These are phyloP conservation scores for Stellera chamaejasme DNA, from an alignment of 345 rosid species.

Conservation along the genomic window DNA sequence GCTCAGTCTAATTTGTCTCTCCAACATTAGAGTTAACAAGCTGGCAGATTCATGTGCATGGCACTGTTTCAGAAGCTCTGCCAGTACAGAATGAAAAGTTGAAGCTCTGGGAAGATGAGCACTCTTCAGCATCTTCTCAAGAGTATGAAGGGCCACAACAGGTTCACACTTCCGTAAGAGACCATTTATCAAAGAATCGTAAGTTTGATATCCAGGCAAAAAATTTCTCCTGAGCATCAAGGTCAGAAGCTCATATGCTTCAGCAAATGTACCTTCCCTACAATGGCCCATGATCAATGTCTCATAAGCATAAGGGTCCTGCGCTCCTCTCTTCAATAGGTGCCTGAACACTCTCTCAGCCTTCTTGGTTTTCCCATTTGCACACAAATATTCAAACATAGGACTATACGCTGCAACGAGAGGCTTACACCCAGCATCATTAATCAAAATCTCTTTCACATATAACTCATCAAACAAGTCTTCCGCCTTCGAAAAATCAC, in stretches of 20 bases:
- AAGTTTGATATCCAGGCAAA: conserved; percentile 54
- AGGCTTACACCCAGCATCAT: conserved; percentile 46
- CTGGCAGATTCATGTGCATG: conserved; percentile 43
- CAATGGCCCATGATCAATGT: conserved; percentile 72
- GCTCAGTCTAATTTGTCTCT: conserved; percentile 45
- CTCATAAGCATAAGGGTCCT: conserved; percentile 61
- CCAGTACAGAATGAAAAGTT: conserved; percentile 49
- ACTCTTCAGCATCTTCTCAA: conserved; percentile 69
- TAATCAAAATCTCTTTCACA: conserved; percentile 37
- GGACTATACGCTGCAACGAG: conserved; percentile 77
- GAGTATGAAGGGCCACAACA: conserved; percentile 47
- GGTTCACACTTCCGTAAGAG: conserved; percentile 49
- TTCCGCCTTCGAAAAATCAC: conserved; percentile 61
- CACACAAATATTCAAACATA: conserved; percentile 59
- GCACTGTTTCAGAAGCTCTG: conserved; percentile 43
- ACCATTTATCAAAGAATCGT: conserved; percentile 46
- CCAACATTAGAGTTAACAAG: conserved; percentile 51
- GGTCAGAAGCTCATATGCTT: conserved; percentile 55
- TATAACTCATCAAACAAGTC: conserved; percentile 47
- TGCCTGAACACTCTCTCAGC: conserved; percentile 74
- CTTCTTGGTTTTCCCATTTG: conserved; percentile 53
- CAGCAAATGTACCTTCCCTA: conserved; percentile 48
- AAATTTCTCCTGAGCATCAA: conserved; percentile 68
- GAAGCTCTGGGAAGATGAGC: conserved; percentile 51
- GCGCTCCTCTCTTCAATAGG: conserved; percentile 73